Conservation (phyloP, 2,329 filamentous ascomycete genomes). For the Cercospora berteroae region DNA sequence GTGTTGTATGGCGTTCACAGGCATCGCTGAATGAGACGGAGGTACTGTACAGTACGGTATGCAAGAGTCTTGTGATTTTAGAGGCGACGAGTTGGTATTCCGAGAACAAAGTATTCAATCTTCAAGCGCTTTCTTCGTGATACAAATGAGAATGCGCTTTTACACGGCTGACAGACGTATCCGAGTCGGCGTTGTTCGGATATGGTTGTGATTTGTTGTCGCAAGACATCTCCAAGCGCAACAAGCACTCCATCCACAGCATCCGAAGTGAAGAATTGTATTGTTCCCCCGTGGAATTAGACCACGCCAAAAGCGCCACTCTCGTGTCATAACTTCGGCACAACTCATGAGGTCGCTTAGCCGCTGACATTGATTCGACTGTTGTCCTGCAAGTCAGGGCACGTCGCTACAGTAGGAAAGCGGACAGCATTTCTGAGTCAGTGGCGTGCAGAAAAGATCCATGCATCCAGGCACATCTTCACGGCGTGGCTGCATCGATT, state of each 20-base stretch:
- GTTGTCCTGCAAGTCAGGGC: neutral
- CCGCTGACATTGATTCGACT: neutral
- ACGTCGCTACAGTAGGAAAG: neutral
- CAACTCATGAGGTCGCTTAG: neutral
- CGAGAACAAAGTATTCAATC: neutral
- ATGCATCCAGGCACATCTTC: neutral
- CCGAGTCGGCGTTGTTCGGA: neutral
- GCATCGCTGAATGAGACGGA: neutral
- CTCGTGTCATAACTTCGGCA: neutral
- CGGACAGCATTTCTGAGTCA: neutral
- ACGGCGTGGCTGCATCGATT: neutral
- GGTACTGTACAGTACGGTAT: slow-evolving; percentile 15
- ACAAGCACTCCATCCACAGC: too few species aligned
- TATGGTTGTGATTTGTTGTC: neutral
- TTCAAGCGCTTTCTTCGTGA: too few species aligned
- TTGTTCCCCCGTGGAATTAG: neutral
- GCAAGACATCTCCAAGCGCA: too few species aligned
- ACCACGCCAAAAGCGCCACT: neutral
- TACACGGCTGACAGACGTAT: neutral
- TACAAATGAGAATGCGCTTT: too few species aligned
- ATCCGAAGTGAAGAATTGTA: too few species aligned
- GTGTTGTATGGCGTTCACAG: slow-evolving; percentile 8
- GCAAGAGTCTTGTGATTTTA: neutral
- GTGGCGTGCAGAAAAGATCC: neutral
- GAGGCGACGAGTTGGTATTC: neutral